A percentile compares a stretch with the other conserved stretches of the same genome.
Conservation (phyloP, 2,329 filamentous ascomycete species). For the Pseudogymnoascus sp. region DNA sequence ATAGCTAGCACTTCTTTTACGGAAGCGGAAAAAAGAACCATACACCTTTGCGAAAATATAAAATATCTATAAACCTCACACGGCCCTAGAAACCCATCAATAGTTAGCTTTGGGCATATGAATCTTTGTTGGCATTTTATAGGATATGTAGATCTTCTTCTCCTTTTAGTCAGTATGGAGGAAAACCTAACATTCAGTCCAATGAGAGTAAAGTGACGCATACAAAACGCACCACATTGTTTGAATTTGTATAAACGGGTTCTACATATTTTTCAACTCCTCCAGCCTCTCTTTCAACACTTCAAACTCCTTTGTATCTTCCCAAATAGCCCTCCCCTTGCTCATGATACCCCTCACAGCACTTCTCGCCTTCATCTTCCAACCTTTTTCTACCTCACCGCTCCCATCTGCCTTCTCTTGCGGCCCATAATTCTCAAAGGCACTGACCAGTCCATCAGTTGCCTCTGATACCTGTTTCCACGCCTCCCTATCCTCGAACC, state of each 20-base stretch:
- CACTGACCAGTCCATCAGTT: constrained; percentile 72
- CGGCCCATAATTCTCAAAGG: constrained; percentile 70
- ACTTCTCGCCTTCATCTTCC: constrained; percentile 82
- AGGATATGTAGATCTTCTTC: too few relatives aligned
- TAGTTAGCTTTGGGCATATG: too few relatives aligned
- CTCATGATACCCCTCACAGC: constrained; percentile 78
- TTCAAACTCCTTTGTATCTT: constrained; percentile 62
- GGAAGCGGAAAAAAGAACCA: too few relatives aligned
- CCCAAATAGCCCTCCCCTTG: constrained; percentile 73
- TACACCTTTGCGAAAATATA: too few relatives aligned
- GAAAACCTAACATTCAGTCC: neutral
- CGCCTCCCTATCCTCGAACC: constrained; percentile 35
- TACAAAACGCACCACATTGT: neutral
- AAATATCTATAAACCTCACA: too few relatives aligned
- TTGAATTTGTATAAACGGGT: neutral
- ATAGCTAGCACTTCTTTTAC: neutral
- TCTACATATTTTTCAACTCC: constrained; percentile 35
- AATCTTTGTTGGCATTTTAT: too few relatives aligned
- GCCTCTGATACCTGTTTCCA: constrained; percentile 52
- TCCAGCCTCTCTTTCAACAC: constrained; percentile 48
- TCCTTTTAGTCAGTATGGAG: neutral
- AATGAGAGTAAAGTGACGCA: neutral
- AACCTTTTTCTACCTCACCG: constrained; percentile 64
- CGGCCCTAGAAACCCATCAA: too few relatives aligned
- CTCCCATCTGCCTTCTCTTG: constrained; percentile 48